Base-by-base conservation (phyloP, 805 yeast species). In the Hanseniaspora thailandica region DNA sequence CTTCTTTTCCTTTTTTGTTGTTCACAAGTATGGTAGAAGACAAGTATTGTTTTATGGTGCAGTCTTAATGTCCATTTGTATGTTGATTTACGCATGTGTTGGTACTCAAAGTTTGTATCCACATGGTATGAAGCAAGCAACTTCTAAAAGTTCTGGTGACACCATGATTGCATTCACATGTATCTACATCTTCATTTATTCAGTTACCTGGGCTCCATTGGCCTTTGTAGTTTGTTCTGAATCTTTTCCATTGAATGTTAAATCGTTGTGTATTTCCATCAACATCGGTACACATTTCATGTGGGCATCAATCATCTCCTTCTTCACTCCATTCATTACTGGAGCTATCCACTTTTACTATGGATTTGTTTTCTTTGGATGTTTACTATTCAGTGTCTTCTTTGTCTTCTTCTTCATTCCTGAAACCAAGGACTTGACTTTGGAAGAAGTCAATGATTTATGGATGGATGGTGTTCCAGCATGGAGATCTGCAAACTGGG, bases 361-460 rank as follows among this genome's bases (percentile, higher is more conserved):
- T 62, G 93, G 93, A 40, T 81, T 76, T 62, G 78, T 67, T 31
- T 72, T 72, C 60, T 65, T 76, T 55, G 83, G 83, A 3, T 78
- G 83, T 63, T 66, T 78, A 63, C 63, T 77, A 20, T 75, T 69
- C 55, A 61, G 74, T 10, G 60, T 81, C 63, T 70, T 81, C 64
- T 85, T 81, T 65, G 83, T 84, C 49, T 77, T 74, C 73, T 78
- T 84, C 72, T 75, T 72, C 60, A 78, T 85, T 57, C 78, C 78
- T 61, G 88, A 84, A 67, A 85, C 94, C 54, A 79, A 78, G 70
- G 93, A 93, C 54, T 75, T 84, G 61, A 74, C 84, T 39, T 76
- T 86, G 65, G 93, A 85, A 69, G 86, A 84, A 67, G 84, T 84
- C 57, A 88, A 84, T 65, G 81, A 76, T 61, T 69, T 80, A 70